Conservation (phyloP, 2,329 filamentous ascomycete species). For the Oidium heveae region DNA sequence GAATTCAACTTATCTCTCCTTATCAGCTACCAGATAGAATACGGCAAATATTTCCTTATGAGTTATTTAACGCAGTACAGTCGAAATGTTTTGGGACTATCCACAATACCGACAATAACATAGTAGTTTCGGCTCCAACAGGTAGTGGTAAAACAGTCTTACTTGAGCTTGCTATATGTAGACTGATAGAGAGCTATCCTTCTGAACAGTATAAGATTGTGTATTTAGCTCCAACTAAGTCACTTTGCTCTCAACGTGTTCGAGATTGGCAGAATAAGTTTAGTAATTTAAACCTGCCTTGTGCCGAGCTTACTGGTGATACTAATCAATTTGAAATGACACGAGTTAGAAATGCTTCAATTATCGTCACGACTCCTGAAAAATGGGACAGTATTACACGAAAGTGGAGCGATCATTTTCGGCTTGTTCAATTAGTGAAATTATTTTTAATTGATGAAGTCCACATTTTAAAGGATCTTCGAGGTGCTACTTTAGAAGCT, state of each 20-base stretch:
- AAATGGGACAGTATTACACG: constrained; percentile 82
- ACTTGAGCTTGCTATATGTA: constrained; percentile 61
- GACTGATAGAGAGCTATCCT: constrained; percentile 29
- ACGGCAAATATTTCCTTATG: constrained; percentile 43
- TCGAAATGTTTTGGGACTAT: constrained; percentile 49
- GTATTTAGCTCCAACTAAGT: constrained; percentile 68
- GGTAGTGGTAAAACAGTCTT: constrained; percentile 68
- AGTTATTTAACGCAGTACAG: constrained; percentile 58
- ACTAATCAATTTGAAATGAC: constrained; percentile 41
- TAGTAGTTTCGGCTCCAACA: constrained; percentile 60
- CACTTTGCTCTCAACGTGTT: constrained; percentile 51
- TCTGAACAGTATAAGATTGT: constrained; percentile 50
- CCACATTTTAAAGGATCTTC: constrained; percentile 56
- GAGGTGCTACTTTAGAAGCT: constrained; percentile 59
- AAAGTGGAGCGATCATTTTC: constrained; percentile 62
- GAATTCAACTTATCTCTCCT: constrained; percentile 32
- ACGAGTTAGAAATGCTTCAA: constrained; percentile 46
- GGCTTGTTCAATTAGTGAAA: constrained; percentile 47
- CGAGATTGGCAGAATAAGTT: constrained; percentile 62
- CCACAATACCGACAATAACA: constrained; percentile 45
- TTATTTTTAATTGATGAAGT: constrained; percentile 74
- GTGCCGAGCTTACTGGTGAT: constrained; percentile 62
- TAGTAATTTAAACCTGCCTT: constrained; percentile 35
- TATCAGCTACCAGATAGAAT: constrained; percentile 43
- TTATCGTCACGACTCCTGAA: constrained; percentile 72